phyloP scores from a whole-genome alignment of 108 stramenopile genomes.

The Skeletonema potamos region DNA sequence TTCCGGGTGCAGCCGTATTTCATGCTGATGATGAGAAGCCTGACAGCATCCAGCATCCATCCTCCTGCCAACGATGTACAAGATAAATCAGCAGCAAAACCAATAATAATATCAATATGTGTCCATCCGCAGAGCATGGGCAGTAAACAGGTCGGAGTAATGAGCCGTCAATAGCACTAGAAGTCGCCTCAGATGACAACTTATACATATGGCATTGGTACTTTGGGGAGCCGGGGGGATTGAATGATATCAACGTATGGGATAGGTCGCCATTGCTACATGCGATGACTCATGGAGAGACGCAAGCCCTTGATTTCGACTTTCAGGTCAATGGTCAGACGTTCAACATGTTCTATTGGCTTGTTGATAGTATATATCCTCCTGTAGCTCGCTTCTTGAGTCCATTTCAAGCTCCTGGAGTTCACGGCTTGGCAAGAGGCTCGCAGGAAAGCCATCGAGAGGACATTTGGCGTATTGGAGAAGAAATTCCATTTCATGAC shows the following conservation, averaged over 20 bases:
- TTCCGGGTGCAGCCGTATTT: too few relatives aligned
- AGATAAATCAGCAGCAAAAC: too few relatives aligned
- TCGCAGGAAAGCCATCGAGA: conserved; percentile 24
- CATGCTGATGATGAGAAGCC: too few relatives aligned
- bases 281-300: not conserved
- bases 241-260: conserved; percentile 41
- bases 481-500: conserved; percentile 1
- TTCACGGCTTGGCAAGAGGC: conserved; percentile 28
- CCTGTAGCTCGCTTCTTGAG: conserved; percentile 9
- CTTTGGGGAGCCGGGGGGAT: conserved; percentile 27
- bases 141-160: conserved; percentile 17
- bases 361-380: conserved; percentile 49
- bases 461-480: conserved; percentile 25
- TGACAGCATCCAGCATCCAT: too few relatives aligned
- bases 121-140: conserved; percentile 16
- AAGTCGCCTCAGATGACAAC: conserved; percentile 24
- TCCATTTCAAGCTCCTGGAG: not conserved
- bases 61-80: too few relatives aligned
- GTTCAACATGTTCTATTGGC: conserved; percentile 18
- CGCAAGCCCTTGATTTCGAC: conserved; percentile 3
- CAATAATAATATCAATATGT: too few relatives aligned
- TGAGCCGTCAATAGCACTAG: conserved; percentile 12
- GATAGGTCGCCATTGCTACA: not conserved
- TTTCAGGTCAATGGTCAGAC: conserved; percentile 8
- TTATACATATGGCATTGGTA: conserved; percentile 33